Conservation (phyloP, 2,329 filamentous ascomycete species). For the Trichoderma simmonsii region DNA sequence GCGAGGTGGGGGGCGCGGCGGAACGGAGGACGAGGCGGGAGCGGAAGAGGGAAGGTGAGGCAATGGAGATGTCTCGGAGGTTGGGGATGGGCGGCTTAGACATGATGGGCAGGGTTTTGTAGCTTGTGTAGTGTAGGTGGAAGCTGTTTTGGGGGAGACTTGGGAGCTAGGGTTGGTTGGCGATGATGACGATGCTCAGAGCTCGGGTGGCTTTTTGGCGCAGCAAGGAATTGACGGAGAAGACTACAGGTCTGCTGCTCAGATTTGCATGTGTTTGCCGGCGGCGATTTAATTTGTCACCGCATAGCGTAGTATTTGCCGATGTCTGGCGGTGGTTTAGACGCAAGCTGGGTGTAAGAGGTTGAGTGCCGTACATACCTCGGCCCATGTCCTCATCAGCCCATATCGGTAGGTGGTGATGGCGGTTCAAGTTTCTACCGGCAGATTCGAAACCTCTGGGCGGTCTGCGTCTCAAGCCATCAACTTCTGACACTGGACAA, state of each 20-base stretch:
- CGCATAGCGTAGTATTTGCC: not conserved
- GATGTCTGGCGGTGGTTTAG: not conserved
- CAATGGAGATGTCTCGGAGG: conserved; percentile 61
- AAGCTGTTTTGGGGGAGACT: not conserved
- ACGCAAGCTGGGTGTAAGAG: not conserved
- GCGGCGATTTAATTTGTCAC: no score
- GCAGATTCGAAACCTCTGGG: not conserved
- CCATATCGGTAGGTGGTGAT: not conserved
- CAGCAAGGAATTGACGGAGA: no score
- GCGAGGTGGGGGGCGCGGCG: conserved; percentile 60
- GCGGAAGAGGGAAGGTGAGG: conserved; percentile 52
- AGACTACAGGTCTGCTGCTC: no score
- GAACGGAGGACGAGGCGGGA: conserved; percentile 62
- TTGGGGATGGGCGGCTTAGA: conserved; percentile 48
- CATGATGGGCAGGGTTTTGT: not conserved
- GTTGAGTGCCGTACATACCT: not conserved
- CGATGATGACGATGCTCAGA: not conserved
- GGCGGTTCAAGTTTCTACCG: not conserved
- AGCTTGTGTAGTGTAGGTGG: not conserved
- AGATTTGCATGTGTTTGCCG: no score
- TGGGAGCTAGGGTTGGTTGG: not conserved
- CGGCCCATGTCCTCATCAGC: not conserved
- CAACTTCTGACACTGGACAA: not conserved
- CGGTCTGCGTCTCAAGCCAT: not conserved
- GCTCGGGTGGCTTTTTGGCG: not conserved